Base-by-base conservation (phyloP, 108 stramenopile genomes). In the Heterococcus sp. region DNA sequence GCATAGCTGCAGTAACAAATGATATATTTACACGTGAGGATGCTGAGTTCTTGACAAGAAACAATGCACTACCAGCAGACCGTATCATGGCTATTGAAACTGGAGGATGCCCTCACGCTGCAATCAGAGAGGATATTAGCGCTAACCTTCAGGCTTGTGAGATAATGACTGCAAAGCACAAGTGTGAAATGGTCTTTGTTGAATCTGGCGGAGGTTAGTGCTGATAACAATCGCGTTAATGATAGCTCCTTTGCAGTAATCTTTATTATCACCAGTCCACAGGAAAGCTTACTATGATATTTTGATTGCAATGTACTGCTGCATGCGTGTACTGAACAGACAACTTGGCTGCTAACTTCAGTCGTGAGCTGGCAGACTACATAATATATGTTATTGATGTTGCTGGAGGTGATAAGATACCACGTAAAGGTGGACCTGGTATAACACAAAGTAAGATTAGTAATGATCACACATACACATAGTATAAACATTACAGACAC, bases 21-120 rank as follows among this genome's bases (percentile, higher is more conserved):
- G 97, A 98, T 66, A 98, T 98, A 63, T 98, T 98, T 79, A 98
- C 97, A 2, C 92, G 92, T 72, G 97, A 98, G 88, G 97, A 98
- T 88, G 93, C 92, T 36, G 94, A 98, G 84, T 98, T 98, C 74
- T 89, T 98, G 37, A 86, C 85, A 0, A 85, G 93, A 1, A 86
- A 93, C 40, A 66, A 88, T 29, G 97, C 93, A 2, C 90, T 98
- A 72, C 88, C 87, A 1, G 35, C 39, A 34, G 79, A 72, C 8
- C 87, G 93, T 67, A 97, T 98, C 71, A 66, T 84, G 33, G 94
- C 97, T 8, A 95, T 98, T 37, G 97, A 98, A 78, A 98, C 97
- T 21, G 97, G 97, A 32, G 97, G 97, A 3, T 97, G 97, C 89
- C 97, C 97, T 3, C 97, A 98, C 88, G 97, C 97, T 2, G 93